A percentile compares a stretch with the other conserved stretches of the same genome.
phyloP scores from a whole-genome alignment of 106 monocot species.

The Allium sativum region DNA sequence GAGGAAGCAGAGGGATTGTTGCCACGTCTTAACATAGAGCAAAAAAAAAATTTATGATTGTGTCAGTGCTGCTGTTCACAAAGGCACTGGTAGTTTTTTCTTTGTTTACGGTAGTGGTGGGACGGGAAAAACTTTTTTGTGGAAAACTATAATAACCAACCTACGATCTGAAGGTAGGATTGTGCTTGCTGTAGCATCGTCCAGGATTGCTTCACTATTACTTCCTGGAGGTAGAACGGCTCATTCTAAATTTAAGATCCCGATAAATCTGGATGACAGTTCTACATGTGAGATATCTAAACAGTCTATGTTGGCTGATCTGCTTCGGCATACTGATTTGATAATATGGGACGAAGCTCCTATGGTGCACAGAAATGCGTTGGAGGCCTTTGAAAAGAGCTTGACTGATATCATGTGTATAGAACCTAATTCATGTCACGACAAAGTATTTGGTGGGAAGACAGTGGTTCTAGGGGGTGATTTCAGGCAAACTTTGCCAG shows the following conservation, averaged over 20 bases:
- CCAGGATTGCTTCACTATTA: constrained; percentile 8
- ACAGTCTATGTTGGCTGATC: not conserved
- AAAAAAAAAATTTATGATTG: too few species aligned
- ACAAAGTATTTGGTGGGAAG: too few species aligned
- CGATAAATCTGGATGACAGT: not conserved
- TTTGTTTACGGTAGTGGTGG: constrained; percentile 12
- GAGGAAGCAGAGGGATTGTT: too few species aligned
- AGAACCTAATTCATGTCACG: too few species aligned
- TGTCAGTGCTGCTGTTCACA: not conserved
- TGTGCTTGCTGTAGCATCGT: constrained; percentile 7
- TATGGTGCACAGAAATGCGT: not conserved
- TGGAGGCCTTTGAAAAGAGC: not conserved
- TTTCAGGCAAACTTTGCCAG: too few species aligned
- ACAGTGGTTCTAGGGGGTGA: too few species aligned
- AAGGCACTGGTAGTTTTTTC: not conserved
- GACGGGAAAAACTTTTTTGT: constrained; percentile 5
- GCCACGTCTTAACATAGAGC: too few species aligned
- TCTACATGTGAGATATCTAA: not conserved
- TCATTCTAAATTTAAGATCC: constrained; percentile 16
- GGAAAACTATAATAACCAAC: constrained; percentile 4
- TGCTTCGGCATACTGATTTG: not conserved
- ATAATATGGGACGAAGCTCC: constrained; percentile 4
- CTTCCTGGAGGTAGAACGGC: constrained; percentile 12
- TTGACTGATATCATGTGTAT: too few species aligned
- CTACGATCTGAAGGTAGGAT: not conserved